Percentiles rank a stretch among this genome's conserved stretches.
Conservation (phyloP, 164 flowering plant species). For the Vitis rotundifolia region DNA sequence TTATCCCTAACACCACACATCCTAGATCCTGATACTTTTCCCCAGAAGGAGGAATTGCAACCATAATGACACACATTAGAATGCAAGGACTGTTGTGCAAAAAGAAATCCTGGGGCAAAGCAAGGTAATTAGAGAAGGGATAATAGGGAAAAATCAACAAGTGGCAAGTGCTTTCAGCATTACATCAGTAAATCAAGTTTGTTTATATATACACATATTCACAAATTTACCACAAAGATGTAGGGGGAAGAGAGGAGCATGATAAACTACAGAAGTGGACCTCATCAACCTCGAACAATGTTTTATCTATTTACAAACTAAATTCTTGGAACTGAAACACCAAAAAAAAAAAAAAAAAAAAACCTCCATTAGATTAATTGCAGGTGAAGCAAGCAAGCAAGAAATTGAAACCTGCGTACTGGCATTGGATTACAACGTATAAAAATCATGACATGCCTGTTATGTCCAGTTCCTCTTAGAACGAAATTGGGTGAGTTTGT, state of each 20-base stretch:
- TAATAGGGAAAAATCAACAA: neutral
- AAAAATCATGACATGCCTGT: slow-evolving; percentile 26
- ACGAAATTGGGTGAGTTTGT: slow-evolving; percentile 78
- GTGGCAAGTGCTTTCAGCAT: slow-evolving; percentile 6
- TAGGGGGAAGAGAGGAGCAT: neutral
- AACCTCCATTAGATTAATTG: no score
- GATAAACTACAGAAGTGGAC: neutral
- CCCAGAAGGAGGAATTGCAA: no score
- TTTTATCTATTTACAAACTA: slow-evolving; percentile 37
- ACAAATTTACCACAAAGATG: slow-evolving; percentile 28
- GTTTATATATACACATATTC: slow-evolving; percentile 38
- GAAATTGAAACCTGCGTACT: no score
- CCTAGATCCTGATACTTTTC: no score
- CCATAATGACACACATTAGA: no score
- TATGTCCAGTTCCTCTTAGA: slow-evolving; percentile 75
- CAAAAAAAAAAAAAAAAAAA: neutral
- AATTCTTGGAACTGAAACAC: slow-evolving; percentile 18
- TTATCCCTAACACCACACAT: no score
- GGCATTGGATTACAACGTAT: no score
- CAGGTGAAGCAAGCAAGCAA: no score
- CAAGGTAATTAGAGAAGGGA: no score
- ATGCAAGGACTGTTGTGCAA: neutral
- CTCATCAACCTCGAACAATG: slow-evolving; percentile 21
- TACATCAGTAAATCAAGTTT: slow-evolving; percentile 10
- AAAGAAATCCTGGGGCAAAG: neutral